Base-by-base conservation (phyloP, 176 grass and related monocot genomes). In the Aegilops umbellulata region DNA sequence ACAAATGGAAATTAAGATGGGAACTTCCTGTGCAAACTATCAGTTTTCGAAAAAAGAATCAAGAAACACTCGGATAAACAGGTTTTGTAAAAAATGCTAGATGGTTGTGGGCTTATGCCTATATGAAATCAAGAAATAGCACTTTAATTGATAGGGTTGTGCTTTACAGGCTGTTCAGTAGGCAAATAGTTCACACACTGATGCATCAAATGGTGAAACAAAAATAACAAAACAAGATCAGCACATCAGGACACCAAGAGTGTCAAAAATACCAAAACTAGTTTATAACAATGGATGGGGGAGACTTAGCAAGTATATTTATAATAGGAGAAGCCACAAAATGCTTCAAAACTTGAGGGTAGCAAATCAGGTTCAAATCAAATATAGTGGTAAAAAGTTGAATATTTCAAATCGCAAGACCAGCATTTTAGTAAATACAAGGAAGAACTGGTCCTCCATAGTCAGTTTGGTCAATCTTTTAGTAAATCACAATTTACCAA, bases 1-100 rank as follows among this genome's bases (percentile, higher is more conserved):
- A 14, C 24, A 10, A 5, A 31, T 17, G 23, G 7, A 35, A 75
- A 87, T 27, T n/a, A 29, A 20, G 4, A 6, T 42, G 14, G 55
- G 63, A 20, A 75, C 38, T 75, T 90, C 8, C 73, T 67, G 74
- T 27, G 32, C 10, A 75, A 42, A 90, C 51, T 73, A 66, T 55
- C 29, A 46, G 55, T 79, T 20, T 71, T 16, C 32, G 22, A 51
- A 68, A 67, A 23, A 11, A 34, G 57, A 22, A 67, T 23, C 5
- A 62, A 63, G 16, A 62, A 22, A 83, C 19, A 62, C 53, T 36
- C 61, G 22, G 24, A 6, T 39, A 60, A 60, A 74, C 17, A 61
- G 8, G 35, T 62, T 83, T 36, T 84, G 29, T 35, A 34, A 51
- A 47, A 47, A 11, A 65, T 35, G 25, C 65, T 13, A 44, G 24